Base-by-base conservation (phyloP, 2,329 filamentous ascomycete species). In the Neocatenulostroma microsporum region DNA sequence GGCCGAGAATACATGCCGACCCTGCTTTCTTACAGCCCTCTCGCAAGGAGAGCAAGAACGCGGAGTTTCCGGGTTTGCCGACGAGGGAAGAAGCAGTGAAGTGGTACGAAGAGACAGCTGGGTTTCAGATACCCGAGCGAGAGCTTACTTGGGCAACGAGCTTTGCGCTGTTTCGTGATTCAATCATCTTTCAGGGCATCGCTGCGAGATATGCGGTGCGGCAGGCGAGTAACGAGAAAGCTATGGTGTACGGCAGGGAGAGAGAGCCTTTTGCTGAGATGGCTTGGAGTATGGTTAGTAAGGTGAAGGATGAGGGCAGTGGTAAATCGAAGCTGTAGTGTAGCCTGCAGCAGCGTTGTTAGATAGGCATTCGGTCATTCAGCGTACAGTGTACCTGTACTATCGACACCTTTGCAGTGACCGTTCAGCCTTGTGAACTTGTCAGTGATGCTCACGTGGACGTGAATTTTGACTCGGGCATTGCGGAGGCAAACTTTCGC, bases 141-240 rank as follows among this genome's bases (percentile, higher is more conserved):
- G 76, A 74, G 33, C 64, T 80, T 37, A 69, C 67, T 5, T 82
- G 78, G 78, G 76, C 76, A 3, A 72, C 77, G 52, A 74, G 76
- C 1, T 82, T 82, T 57, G 70, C 70, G 34, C 66, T 72, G 17
- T 78, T 78, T 54, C 64, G 77, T 32, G 69, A 66, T 21, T 68
- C 70, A 17, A 68, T 80, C 26, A 80, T 80, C 55, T 76, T 69
- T 80, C 91, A 98, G 67, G 91, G 91, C 3, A 96, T 98, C 58
- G 88, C 88, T 32, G 91, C 91, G 33, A 69, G 91, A 46, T 83
- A 83, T 60, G 91, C 91, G 18, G 66, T 74, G 31, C 69, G 89
- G 32, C 89, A 96, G 70, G 91, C 91, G 24, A 94, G 87, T 63
- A 94, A 86, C 60, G 82, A 77, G 40, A 76, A 82, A 58, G 91